These are phyloP conservation scores for Lentinula aciculospora DNA, from an alignment of 768 basidiomycete species.

Conservation along the genomic window DNA sequence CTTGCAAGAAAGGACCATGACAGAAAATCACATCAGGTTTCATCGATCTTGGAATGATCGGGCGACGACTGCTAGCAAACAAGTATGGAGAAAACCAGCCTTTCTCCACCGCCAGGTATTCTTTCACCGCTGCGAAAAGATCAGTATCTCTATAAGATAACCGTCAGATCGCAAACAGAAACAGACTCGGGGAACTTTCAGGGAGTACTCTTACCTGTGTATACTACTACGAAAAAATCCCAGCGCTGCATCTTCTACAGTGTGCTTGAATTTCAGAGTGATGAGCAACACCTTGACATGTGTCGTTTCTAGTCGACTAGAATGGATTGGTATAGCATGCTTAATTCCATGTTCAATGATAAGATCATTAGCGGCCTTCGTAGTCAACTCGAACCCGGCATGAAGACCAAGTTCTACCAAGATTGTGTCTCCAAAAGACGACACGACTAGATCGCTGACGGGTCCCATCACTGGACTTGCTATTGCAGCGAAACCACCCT, in stretches of 20 bases:
- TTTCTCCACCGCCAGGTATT: slow-evolving; percentile 57
- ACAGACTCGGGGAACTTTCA: too few relatives aligned
- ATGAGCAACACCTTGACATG: slow-evolving; percentile 51
- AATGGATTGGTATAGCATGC: slow-evolving; percentile 44
- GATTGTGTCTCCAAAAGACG: slow-evolving; percentile 50
- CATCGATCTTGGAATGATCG: slow-evolving; percentile 56
- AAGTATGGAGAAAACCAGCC: slow-evolving; percentile 68
- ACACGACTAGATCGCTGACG: slow-evolving; percentile 44
- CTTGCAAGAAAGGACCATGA: slow-evolving; percentile 57
- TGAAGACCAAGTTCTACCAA: slow-evolving; percentile 52
- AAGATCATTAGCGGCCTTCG: slow-evolving; percentile 47
- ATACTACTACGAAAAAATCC: slow-evolving; percentile 59
- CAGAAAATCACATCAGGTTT: slow-evolving; percentile 63
- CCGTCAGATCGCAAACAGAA: neutral
- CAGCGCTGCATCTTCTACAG: slow-evolving; percentile 50
- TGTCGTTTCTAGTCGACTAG: slow-evolving; percentile 49
- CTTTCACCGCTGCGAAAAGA: slow-evolving; percentile 54
- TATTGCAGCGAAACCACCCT: slow-evolving; percentile 39
- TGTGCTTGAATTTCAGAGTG: slow-evolving; percentile 53
- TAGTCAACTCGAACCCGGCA: slow-evolving; percentile 45
- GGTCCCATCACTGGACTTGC: slow-evolving; percentile 49
- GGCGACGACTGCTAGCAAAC: slow-evolving; percentile 54
- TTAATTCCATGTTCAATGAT: slow-evolving; percentile 45
- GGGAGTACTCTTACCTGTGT: slow-evolving; percentile 42
- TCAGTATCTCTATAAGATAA: slow-evolving; percentile 38